phyloP scores from a whole-genome alignment of 1,284 basidiomycete species.

The Ganoderma lucidum region DNA sequence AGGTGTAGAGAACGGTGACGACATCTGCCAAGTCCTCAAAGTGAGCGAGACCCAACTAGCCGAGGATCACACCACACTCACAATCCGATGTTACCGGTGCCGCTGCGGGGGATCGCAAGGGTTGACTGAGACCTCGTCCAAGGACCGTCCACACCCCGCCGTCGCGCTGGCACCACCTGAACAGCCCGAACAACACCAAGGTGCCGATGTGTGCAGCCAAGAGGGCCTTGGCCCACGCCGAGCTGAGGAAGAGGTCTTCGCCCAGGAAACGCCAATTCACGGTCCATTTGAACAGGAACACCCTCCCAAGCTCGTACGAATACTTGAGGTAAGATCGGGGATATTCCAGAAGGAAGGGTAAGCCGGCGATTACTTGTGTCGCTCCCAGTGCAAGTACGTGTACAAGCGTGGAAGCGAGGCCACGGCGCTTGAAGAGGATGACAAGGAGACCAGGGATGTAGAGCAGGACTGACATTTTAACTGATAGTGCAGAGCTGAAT shows the following conservation, averaged over 20 bases:
- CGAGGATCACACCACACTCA: constrained; percentile 43
- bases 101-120: constrained; percentile 55
- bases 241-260: constrained; percentile 79
- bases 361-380: constrained; percentile 72
- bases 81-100: constrained; percentile 64
- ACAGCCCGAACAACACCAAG: constrained; percentile 74
- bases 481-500: constrained; percentile 83
- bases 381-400: constrained; percentile 61
- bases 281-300: constrained; percentile 97
- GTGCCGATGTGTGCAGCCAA: constrained; percentile 71
- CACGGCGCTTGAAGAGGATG: constrained; percentile 78
- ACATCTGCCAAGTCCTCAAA: constrained; percentile 62
- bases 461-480: constrained; percentile 98
- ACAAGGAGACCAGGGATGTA: constrained; percentile 91
- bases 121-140: constrained; percentile 60
- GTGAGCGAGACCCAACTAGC: constrained; percentile 22
- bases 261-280: constrained; percentile 95
- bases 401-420: constrained; percentile 64
- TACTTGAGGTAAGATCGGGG: constrained; percentile 72
- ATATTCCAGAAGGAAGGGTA: constrained; percentile 76
- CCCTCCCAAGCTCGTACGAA: constrained; percentile 90
- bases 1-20: constrained; percentile 85
- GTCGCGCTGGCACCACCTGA: constrained; percentile 75
- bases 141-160: constrained; percentile 71
- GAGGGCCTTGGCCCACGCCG: constrained; percentile 67